These are phyloP conservation scores for Nyssa sinensis DNA, from an alignment of 148 eudicot genomes.

Conservation along the genomic window DNA sequence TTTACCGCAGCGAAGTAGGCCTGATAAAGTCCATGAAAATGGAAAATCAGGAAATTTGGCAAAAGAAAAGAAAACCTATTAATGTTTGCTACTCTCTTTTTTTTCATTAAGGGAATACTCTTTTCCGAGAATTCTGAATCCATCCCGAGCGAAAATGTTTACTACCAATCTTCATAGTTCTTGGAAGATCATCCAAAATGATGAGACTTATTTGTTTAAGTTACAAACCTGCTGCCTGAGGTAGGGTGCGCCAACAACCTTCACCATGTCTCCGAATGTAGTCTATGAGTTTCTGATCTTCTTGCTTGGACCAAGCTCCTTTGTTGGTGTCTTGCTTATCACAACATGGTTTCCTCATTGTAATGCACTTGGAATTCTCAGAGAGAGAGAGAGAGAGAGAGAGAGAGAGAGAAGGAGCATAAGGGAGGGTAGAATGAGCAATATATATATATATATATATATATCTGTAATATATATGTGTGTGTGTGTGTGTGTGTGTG, in stretches of 20 bases:
- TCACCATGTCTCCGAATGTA: conserved; percentile 20
- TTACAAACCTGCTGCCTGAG: conserved; percentile 20
- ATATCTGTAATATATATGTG: background rate
- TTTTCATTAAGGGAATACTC: too few relatives aligned
- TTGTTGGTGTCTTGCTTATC: conserved; percentile 17
- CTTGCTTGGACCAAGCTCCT: conserved; percentile 29
- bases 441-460: too few relatives aligned
- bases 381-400: background rate
- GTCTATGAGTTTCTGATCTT: conserved; percentile 20
- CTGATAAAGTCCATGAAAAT: background rate
- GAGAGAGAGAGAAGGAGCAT: background rate
- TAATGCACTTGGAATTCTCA: too few relatives aligned
- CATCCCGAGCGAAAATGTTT: too few relatives aligned
- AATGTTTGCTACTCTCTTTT: background rate
- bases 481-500: too few relatives aligned
- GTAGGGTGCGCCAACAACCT: conserved; percentile 24
- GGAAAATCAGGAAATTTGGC: background rate
- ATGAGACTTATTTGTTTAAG: background rate
- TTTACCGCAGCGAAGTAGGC: conserved; percentile 13
- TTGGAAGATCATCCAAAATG: background rate
- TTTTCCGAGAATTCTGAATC: too few relatives aligned
- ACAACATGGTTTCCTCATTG: conserved; percentile 24
- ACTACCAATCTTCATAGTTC: background rate
- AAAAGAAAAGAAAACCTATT: too few relatives aligned
- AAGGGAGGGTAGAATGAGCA: background rate